Conservation (phyloP, 208 protist genomes). For the Trichomonas tenax region DNA sequence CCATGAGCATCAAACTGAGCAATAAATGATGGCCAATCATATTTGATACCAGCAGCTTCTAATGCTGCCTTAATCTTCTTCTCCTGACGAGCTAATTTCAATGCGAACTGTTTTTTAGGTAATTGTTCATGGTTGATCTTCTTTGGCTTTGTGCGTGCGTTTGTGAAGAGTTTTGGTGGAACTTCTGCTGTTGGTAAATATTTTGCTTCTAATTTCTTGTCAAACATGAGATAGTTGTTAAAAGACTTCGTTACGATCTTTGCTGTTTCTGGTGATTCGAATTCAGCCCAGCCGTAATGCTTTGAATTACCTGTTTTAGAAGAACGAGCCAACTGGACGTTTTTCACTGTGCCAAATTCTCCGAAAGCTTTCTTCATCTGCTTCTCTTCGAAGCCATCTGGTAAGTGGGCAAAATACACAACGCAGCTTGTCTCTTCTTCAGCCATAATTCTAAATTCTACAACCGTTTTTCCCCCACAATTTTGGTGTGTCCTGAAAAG, state of each 20-base stretch:
- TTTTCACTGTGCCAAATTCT: slow-evolving; percentile 20
- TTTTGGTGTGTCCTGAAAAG: too few species aligned
- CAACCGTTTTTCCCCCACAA: too few species aligned
- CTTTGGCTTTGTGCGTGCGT: background rate
- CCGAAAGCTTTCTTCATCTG: slow-evolving; percentile 13
- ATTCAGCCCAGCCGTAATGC: slow-evolving; percentile 29
- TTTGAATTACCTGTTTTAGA: slow-evolving; percentile 26
- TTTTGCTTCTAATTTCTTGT: background rate
- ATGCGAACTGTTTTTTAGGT: background rate
- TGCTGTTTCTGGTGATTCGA: slow-evolving; percentile 22
- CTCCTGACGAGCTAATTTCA: background rate
- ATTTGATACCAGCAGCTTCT: background rate
- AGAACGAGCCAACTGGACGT: slow-evolving; percentile 19
- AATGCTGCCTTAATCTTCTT: background rate
- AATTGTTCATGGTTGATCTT: background rate
- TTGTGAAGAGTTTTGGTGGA: slow-evolving; percentile 1
- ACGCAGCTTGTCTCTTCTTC: background rate
- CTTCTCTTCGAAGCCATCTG: slow-evolving; percentile 22
- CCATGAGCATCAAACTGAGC: background rate
- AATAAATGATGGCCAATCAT: background rate
- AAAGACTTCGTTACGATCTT: slow-evolving; percentile 15
- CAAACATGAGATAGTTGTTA: slow-evolving; percentile 23
- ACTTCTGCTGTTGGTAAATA: background rate
- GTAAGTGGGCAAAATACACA: slow-evolving; percentile 26
- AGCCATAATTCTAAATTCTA: background rate